Percentiles rank a stretch among this genome's conserved stretches.
Evolutionary conservation across 2,329 filamentous ascomycete genomes (phyloP).

Genomic region (Fusarium sp.): DNA sequence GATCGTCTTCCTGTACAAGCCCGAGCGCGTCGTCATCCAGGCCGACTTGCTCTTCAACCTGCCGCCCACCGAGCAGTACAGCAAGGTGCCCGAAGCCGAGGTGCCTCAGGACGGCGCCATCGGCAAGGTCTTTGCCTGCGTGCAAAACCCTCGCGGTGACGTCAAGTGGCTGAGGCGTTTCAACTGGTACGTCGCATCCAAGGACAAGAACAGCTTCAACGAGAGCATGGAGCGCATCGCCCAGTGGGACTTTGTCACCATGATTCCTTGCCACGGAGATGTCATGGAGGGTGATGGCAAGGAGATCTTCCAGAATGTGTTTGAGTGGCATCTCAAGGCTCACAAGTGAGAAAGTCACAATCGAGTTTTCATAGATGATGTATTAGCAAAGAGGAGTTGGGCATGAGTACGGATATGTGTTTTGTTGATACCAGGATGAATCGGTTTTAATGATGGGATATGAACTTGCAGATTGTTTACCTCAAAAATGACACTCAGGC

Average conservation of each 20-base stretch:
- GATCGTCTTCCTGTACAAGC: conserved; percentile 86
- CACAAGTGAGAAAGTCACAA: conserved; percentile 30
- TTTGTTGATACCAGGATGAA: conserved; percentile 25
- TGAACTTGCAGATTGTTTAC: neutral
- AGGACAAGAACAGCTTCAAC: conserved; percentile 75
- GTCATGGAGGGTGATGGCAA: conserved; percentile 81
- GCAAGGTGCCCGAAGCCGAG: conserved; percentile 61
- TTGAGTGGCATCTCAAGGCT: conserved; percentile 81
- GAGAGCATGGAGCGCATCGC: conserved; percentile 76
- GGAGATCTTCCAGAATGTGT: conserved; percentile 78
- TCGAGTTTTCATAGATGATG: neutral
- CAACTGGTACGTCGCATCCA: conserved; percentile 78
- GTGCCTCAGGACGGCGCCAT: conserved; percentile 48
- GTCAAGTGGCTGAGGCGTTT: conserved; percentile 83
- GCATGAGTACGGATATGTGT: neutral
- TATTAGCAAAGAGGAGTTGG: conserved; percentile 5
- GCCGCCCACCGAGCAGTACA: conserved; percentile 89
- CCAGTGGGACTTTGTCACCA: conserved; percentile 83
- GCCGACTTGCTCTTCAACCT: conserved; percentile 94
- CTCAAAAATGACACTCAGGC: neutral
- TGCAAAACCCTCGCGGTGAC: conserved; percentile 72
- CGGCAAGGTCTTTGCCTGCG: conserved; percentile 56
- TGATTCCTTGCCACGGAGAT: conserved; percentile 95
- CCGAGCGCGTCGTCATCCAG: conserved; percentile 81
- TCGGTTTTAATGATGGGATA: neutral